Base-by-base conservation (phyloP, 139 green algal species). In the Chlorella sp. region DNA sequence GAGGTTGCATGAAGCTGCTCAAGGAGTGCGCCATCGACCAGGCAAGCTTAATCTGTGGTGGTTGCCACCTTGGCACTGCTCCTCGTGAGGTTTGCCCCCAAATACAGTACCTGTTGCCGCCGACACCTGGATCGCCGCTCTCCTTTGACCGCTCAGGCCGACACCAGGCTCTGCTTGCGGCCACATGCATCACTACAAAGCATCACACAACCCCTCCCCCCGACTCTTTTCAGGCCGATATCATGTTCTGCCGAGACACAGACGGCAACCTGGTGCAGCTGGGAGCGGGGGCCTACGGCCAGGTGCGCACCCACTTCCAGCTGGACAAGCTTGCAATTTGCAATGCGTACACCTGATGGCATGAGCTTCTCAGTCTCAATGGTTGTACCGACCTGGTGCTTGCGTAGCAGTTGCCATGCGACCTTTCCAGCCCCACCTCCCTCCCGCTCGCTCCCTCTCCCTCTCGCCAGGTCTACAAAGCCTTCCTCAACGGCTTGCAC, bases 381-480 rank as follows among this genome's bases (percentile, higher is more conserved):
- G n/a, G n/a, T n/a, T n/a, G 13, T 65, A 16, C 9, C 22, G 56
- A 65, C 56, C 56, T 65, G 26, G 9, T 20, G 56, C 9, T 16
- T 65, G 22, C 32, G 30, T 72, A 22, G 4, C 30, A 30, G 30
- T 72, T 28, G 3, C 65, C 65, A 73, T 70, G 30, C 32, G 7
- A 40, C 5, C 64, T 70, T 11, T 70, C 2, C 14, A 3, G 3
- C 41, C 68, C 68, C 2, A 22, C 41, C 73, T 2, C 43, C 73
- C 34, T 8, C 22, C 60, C 26, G 13, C 58, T 24, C 3, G 17
- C 17, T 19, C n/a, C n/a, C n/a, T n/a, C n/a, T n/a, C n/a, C n/a
- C n/a, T n/a, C n/a, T n/a, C n/a, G n/a, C n/a, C 78, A 83, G 78
- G 78, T 83, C 17, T 84, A 84, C 65, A 84, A 84, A 36, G 79